Conservation (phyloP, 2,329 filamentous ascomycete species). For the Achaetomium macrosporum region DNA sequence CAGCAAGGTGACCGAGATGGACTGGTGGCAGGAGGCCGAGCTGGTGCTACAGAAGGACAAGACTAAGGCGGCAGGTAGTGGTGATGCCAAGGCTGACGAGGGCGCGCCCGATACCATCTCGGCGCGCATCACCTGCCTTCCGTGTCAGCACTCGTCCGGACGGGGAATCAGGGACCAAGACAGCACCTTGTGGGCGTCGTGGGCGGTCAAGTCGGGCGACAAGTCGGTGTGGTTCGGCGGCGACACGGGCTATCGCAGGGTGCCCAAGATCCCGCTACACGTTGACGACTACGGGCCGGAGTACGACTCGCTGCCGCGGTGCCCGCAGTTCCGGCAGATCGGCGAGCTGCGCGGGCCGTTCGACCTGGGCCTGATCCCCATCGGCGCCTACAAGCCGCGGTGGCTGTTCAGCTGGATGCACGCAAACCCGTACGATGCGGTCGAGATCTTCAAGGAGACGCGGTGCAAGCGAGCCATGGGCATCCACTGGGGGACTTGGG, state of each 20-base stretch:
- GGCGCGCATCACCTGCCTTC: conserved; percentile 71
- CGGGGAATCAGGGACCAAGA: conserved; percentile 63
- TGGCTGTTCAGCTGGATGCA: conserved; percentile 74
- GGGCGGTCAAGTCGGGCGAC: conserved; percentile 67
- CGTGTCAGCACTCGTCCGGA: conserved; percentile 76
- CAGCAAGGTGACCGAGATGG: conserved; percentile 74
- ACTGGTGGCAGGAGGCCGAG: conserved; percentile 89
- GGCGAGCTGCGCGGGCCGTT: conserved; percentile 77
- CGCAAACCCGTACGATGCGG: conserved; percentile 77
- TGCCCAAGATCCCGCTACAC: conserved; percentile 56
- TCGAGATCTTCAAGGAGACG: conserved; percentile 85
- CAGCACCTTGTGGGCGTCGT: conserved; percentile 81
- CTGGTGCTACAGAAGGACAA: conserved; percentile 48
- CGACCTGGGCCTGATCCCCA: conserved; percentile 86
- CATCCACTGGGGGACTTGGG: conserved; percentile 93
- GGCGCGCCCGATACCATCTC: conserved; percentile 47
- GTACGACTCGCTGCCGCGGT: conserved; percentile 61
- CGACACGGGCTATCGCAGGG: conserved; percentile 83
- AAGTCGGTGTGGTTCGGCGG: conserved; percentile 84
- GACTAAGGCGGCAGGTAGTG: conserved; percentile 1
- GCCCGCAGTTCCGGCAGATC: conserved; percentile 81
- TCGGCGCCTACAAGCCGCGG: conserved; percentile 78
- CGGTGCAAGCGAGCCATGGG: conserved; percentile 71
- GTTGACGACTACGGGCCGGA: conserved; percentile 66
- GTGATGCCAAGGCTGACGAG: conserved; percentile 23